Evolutionary conservation across 768 basidiomycete species (phyloP), one percentile per base, ranked within the genome.

Genomic region (Paxillus rubicundulus): DNA sequence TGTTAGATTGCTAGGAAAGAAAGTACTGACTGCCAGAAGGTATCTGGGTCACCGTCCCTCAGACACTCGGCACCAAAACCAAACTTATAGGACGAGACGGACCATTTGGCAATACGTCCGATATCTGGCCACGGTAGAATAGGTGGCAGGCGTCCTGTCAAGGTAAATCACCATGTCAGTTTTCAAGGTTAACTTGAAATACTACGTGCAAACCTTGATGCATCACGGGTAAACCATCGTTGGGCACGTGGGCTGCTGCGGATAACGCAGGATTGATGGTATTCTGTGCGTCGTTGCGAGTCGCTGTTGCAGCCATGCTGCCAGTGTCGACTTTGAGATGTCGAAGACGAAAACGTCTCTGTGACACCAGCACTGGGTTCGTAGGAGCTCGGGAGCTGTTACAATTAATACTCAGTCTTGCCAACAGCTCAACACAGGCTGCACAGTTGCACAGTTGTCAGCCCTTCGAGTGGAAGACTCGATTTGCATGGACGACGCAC

Each of bases 21-120:
- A 45, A 27, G 36, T 8, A 79, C 92, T 69, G 69, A 98, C 95
- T 98, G 97, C 97, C 97, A 98, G 66, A 98, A 96, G 0, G 95
- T 98, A 37, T 90, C 87, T 28, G 90, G 86, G 63, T 96, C 89
- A 32, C 82, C 82, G 61, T 98, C 95, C 24, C 85, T 79, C 40
- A 98, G 75, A 69, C 94, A 94, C 65, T 97, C 93, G 36, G 92
- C 85, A 8, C 96, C 94, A 67, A 95, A 98, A 1, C 95, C 95
- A 56, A 95, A 97, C 69, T 99, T 99, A 72, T 82, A 92, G 0
- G 90, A 94, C 12, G 95, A 98, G 3, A 98, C 96, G 10, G 92
- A 88, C 97, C 96, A 99, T 61, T 87, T 87, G 40, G 90, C 97
- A 32, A 91, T 81, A 39, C 82, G 77, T 9, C 93, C 93, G 48